Evolutionary conservation across 2,329 filamentous ascomycete genomes (phyloP).

Genomic region (Penicillium frequentans): DNA sequence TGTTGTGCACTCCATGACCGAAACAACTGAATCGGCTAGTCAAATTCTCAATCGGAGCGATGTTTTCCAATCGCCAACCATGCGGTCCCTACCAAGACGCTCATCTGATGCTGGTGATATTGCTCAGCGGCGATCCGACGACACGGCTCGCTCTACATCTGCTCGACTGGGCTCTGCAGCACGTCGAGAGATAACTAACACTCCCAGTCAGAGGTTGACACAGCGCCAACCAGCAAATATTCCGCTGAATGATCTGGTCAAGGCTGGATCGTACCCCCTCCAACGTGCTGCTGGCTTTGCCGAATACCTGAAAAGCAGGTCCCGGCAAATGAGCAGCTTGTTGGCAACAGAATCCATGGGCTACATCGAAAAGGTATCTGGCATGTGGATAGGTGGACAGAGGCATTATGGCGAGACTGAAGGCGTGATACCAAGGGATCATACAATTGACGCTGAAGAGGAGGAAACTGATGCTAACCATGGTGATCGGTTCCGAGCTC

Average conservation of each 20-base stretch:
- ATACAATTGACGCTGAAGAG: slow-evolving; percentile 56
- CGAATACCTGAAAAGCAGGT: slow-evolving; percentile 75
- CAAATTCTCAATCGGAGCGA: slow-evolving; percentile 86
- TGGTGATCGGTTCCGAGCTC: slow-evolving; percentile 73
- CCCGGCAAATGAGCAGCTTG: slow-evolving; percentile 77
- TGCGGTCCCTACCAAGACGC: slow-evolving; percentile 43
- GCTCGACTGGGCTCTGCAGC: slow-evolving; percentile 22
- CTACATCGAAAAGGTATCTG: slow-evolving; percentile 94
- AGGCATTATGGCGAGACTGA: slow-evolving; percentile 83
- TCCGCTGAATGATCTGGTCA: slow-evolving; percentile 59
- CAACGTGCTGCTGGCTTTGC: slow-evolving; percentile 82
- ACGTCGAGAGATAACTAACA: slow-evolving; percentile 14
- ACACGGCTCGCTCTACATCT: slow-evolving; percentile 35
- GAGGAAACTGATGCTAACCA: slow-evolving; percentile 55
- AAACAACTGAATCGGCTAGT: slow-evolving; percentile 77
- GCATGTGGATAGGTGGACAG: slow-evolving; percentile 91
- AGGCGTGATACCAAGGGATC: slow-evolving; percentile 65
- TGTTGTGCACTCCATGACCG: slow-evolving; percentile 68
- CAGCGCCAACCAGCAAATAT: slow-evolving; percentile 36
- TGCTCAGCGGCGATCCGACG: slow-evolving; percentile 33
- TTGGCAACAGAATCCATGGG: slow-evolving; percentile 91
- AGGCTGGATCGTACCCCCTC: slow-evolving; percentile 70
- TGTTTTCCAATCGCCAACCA: slow-evolving; percentile 79
- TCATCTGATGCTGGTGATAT: slow-evolving; percentile 28
- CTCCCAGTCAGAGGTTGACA: slow-evolving; percentile 26